Conservation (phyloP, 192 early-diverging fungal species). For the Ambispora gerdemannii region DNA sequence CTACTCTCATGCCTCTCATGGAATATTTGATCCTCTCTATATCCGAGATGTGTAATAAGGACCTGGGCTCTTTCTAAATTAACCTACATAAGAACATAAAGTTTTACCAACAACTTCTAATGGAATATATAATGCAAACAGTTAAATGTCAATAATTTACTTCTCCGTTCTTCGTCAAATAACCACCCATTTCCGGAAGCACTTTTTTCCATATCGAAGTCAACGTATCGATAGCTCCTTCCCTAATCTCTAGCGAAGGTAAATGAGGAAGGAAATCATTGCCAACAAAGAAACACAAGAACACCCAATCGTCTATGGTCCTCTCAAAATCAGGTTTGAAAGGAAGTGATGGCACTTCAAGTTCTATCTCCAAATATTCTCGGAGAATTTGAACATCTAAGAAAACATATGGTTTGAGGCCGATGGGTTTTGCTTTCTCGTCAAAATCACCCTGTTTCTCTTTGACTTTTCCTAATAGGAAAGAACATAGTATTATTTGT, state of each 20-base stretch:
- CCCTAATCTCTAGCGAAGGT: constrained; percentile 90
- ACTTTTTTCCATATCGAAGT: constrained; percentile 86
- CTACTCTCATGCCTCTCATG: constrained; percentile 48
- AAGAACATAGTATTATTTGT: background rate
- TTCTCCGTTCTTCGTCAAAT: constrained; percentile 80
- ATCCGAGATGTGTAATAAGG: constrained; percentile 80
- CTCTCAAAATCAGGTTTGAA: constrained; percentile 86
- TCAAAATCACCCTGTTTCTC: constrained; percentile 48
- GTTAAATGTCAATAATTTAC: constrained; percentile 31
- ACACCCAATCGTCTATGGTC: constrained; percentile 96
- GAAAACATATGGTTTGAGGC: constrained; percentile 75
- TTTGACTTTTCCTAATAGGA: constrained; percentile 41
- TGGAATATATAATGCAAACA: background rate
- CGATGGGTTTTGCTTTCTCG: constrained; percentile 41
- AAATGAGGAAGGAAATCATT: constrained; percentile 97
- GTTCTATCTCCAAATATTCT: constrained; percentile 88
- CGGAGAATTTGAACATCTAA: constrained; percentile 77
- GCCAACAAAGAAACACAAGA: constrained; percentile 96
- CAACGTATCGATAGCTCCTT: constrained; percentile 88
- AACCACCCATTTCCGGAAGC: constrained; percentile 73
- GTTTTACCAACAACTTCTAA: background rate
- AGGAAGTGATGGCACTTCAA: constrained; percentile 61
- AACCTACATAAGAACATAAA: constrained; percentile 35
- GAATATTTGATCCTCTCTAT: constrained; percentile 79
- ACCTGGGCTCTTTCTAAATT: constrained; percentile 73